phyloP scores from a whole-genome alignment of 148 eudicot genomes.

The Beta vulgaris region DNA sequence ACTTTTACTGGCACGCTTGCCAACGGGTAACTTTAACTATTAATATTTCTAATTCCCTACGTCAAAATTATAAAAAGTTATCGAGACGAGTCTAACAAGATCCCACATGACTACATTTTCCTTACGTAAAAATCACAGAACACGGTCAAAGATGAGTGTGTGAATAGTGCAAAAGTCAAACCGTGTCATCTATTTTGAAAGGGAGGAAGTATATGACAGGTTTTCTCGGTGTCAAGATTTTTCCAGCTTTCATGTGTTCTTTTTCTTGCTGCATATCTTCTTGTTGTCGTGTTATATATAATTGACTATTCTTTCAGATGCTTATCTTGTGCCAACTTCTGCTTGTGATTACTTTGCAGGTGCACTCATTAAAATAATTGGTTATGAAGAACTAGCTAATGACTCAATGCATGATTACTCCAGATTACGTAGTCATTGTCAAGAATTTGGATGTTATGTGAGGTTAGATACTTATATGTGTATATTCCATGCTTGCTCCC shows the following conservation, averaged over 20 bases:
- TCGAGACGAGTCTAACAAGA: too few species aligned
- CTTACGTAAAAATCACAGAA: too few species aligned
- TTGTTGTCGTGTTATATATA: background rate
- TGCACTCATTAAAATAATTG: constrained; percentile 41
- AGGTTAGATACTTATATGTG: constrained; percentile 39
- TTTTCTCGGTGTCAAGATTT: too few species aligned
- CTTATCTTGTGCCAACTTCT: constrained; percentile 9
- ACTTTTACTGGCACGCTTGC: too few species aligned
- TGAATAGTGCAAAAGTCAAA: too few species aligned
- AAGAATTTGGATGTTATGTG: constrained; percentile 56
- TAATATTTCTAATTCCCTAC: too few species aligned
- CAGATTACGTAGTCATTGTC: constrained; percentile 58
- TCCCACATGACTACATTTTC: too few species aligned
- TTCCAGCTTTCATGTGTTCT: background rate
- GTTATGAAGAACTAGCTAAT: constrained; percentile 34
- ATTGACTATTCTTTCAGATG: background rate
- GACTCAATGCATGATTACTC: constrained; percentile 35
- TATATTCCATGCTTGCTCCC: background rate
- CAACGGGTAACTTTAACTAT: too few species aligned
- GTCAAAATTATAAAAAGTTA: too few species aligned
- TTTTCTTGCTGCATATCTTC: constrained; percentile 7
- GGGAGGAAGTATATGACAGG: too few species aligned
- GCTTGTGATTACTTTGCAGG: constrained; percentile 34
- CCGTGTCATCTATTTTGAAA: too few species aligned
- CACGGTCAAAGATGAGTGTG: too few species aligned